Base-by-base conservation (phyloP, 768 basidiomycete genomes). In the Filobasidium wieringae region DNA sequence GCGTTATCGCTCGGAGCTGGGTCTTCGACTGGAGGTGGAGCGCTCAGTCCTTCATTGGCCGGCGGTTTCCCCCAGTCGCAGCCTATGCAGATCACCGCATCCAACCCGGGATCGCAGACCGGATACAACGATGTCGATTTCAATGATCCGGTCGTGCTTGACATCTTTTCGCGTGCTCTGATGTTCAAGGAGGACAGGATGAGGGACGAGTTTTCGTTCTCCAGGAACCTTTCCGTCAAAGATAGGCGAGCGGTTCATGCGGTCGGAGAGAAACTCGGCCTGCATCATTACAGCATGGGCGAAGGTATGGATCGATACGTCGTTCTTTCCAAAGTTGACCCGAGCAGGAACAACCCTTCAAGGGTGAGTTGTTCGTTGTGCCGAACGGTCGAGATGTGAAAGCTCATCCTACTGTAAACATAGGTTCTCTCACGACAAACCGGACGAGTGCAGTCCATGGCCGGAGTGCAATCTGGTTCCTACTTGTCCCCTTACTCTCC, bases 131-230 rank as follows among this genome's bases (percentile, higher is more conserved):
- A 76, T 58, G 80, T 99, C 58, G 93, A 99, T 73, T 78, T 97
- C 65, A 97, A 97, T 67, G 95, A 99, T 72, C 86, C 93, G 3
- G 84, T 86, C 27, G 93, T 91, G 8, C 78, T 99, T 64, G 93
- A 97, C 75, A 95, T 99, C 64, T 97, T 97, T 72, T 96, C 95
- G 50, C 81, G 91, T 64, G 87, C 96, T 63, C 77, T 97, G 36
- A 79, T 97, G 36, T 99, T 99, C 83, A 96, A 93, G 78, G 91
- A 95, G 66, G 92, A 97, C 72, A 83, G 81, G 66, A 91, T 97
- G 88, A 81, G 93, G 33, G 92, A 97, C 67, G 92, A 97, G 73
- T 82, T 97, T 55, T 91, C 92, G 4, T 97, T 97, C 74, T 91
- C 92, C n/a, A 78, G 88, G 56, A 83, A 84, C 14, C 80, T 96